Percentiles rank a stretch among this genome's conserved stretches.
Evolutionary conservation across 257 asterid genomes (phyloP).

Genomic region (Nyctanthes arbortristis): DNA sequence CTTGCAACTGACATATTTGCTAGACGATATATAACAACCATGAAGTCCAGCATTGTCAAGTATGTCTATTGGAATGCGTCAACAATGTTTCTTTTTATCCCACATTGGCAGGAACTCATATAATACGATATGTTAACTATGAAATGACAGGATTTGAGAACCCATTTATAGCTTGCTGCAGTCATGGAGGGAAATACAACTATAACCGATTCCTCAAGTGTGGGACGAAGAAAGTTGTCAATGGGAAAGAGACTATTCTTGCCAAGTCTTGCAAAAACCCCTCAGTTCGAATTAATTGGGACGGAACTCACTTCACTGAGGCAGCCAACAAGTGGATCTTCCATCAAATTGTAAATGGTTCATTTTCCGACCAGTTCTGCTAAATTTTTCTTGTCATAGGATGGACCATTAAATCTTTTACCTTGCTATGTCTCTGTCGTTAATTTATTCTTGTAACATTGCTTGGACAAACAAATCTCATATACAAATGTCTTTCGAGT

Average conservation of each 20-base stretch:
- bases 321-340: constrained; percentile 80
- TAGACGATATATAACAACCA: neutral
- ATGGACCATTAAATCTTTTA: neutral
- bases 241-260: constrained; percentile 57
- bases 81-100: neutral
- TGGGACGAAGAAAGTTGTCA: constrained; percentile 58
- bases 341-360: constrained; percentile 65
- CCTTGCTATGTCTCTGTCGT: too few species aligned
- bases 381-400: constrained; percentile 55
- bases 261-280: constrained; percentile 81
- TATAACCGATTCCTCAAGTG: constrained; percentile 55
- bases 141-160: constrained; percentile 58
- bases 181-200: constrained; percentile 95
- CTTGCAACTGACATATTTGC: too few species aligned
- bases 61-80: neutral
- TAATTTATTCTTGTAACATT: too few species aligned
- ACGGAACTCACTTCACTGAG: constrained; percentile 76
- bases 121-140: neutral
- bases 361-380: constrained; percentile 65
- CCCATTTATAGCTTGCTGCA: constrained; percentile 79
- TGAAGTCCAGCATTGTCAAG: too few species aligned
- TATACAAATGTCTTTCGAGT: too few species aligned
- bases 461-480: too few species aligned
- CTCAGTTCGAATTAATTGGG: constrained; percentile 62
- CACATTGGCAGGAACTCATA: neutral